Evolutionary conservation across 139 green algal genomes (phyloP), one percentile per base, ranked within the genome.

Genomic region (Pycnococcus provasolii): DNA sequence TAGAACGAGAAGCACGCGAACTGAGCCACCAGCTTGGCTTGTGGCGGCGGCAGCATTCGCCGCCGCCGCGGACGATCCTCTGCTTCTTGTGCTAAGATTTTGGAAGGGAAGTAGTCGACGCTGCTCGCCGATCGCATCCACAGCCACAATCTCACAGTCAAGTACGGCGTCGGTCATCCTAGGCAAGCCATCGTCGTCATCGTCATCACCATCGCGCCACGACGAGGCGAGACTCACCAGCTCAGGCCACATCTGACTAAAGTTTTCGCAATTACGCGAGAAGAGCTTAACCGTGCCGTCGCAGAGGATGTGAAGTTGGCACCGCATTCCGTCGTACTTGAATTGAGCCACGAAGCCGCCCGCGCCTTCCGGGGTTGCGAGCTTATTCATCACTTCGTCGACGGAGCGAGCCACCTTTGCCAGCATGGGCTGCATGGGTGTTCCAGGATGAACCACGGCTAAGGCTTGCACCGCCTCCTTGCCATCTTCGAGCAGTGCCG

Each of bases 351-450:
- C 47, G 1, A 77, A 80, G 15, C 61, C 71, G 54, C 55, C 62
- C 3, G 4, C 37, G 53, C 80, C 65, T 53, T 51, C 77, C 42
- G 86, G 73, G 54, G 86, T 78, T 9, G 77, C 58, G 44, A 90
- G 76, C 70, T 84, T 73, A 48, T 73, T 62, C 2, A 90, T 26
- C 8, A 77, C 86, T 46, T 90, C 80, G 13, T 57, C 53, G 4
- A 86, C 73, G 40, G 88, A 86, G 41, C 72, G 68, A 37, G 73
- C 79, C 43, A 87, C 83, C 43, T 80, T 82, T n/a, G 90, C 89
- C 41, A 96, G 81, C 90, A 96, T 96, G 4, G 90, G 90, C 77
- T 95, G 92, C 37, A 95, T 65, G 9, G 90, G 90, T 8, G 65
- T 74, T 3, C 70, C 70, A 4, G 64, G 62, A 55, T 48, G 15